Percentiles rank a stretch among this genome's conserved stretches.
These are phyloP conservation scores for Boehmeria nivea DNA, from an alignment of 306 rosid genomes.

Conservation along the genomic window DNA sequence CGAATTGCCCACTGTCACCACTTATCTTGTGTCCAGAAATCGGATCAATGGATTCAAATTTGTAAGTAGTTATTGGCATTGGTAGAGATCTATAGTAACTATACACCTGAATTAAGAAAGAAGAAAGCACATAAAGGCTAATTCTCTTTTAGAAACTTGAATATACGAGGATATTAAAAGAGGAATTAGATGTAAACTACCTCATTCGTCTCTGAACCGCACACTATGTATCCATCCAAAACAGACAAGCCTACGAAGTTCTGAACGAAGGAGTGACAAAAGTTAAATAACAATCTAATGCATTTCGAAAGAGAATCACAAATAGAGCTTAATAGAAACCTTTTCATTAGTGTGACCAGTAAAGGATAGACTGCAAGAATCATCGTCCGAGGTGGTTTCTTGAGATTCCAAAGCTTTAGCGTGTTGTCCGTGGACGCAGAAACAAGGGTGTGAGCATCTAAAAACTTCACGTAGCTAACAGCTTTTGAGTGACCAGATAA, in stretches of 20 bases:
- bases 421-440: slow-evolving; percentile 76
- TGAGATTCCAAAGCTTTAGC: slow-evolving; percentile 71
- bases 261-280: slow-evolving; percentile 31
- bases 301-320: background rate
- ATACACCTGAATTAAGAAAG: slow-evolving; percentile 46
- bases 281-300: background rate
- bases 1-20: slow-evolving; percentile 47
- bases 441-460: slow-evolving; percentile 41
- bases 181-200: slow-evolving; percentile 25
- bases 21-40: slow-evolving; percentile 39
- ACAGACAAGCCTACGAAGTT: slow-evolving; percentile 71
- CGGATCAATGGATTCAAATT: slow-evolving; percentile 46
- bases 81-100: slow-evolving; percentile 59
- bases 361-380: slow-evolving; percentile 49
- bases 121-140: background rate
- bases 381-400: slow-evolving; percentile 36
- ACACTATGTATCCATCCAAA: slow-evolving; percentile 57
- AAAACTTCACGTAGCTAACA: slow-evolving; percentile 51
- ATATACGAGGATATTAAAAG: slow-evolving; percentile 12
- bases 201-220: slow-evolving; percentile 84
- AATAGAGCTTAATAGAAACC: slow-evolving; percentile 33
- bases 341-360: slow-evolving; percentile 61
- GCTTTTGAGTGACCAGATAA: slow-evolving; percentile 57
- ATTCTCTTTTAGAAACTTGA: background rate
- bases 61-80: slow-evolving; percentile 51